Percentiles rank a stretch among this genome's conserved stretches.
Evolutionary conservation across 176 grass and related monocot genomes (phyloP).

Genomic region (Musa schizocarpa): DNA sequence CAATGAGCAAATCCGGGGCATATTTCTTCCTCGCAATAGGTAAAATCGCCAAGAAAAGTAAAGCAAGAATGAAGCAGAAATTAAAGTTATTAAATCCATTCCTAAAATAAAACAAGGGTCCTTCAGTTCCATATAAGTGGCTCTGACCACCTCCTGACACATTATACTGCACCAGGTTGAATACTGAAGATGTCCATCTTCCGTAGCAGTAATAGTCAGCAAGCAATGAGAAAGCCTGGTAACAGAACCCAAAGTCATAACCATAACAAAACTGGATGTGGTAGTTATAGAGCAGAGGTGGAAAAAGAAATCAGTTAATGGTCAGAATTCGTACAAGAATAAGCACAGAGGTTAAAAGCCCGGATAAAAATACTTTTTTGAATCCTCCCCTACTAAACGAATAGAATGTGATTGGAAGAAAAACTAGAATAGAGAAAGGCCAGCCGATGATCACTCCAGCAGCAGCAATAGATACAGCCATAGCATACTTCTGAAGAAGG

Average conservation of each 20-base stretch:
- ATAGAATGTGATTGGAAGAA: slow-evolving; percentile 71
- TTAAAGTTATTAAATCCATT: slow-evolving; percentile 99
- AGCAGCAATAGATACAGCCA: slow-evolving; percentile 65
- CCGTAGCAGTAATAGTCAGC: slow-evolving; percentile 72
- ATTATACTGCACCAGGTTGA: slow-evolving; percentile 95
- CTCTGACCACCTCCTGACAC: slow-evolving; percentile 85
- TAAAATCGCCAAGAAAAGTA: slow-evolving; percentile 55
- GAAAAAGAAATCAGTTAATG: neutral
- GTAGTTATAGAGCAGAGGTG: neutral
- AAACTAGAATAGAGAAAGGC: slow-evolving; percentile 92
- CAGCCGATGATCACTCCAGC: slow-evolving; percentile 91
- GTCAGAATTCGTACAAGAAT: slow-evolving; percentile 62
- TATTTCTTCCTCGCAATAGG: slow-evolving; percentile 71
- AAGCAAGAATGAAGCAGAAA: slow-evolving; percentile 72
- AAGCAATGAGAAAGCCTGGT: slow-evolving; percentile 59
- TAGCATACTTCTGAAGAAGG: slow-evolving; percentile 74
- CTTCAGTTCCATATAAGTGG: slow-evolving; percentile 90
- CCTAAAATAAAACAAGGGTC: slow-evolving; percentile 60
- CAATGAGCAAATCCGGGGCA: slow-evolving; percentile 63
- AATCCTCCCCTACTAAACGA: slow-evolving; percentile 70
- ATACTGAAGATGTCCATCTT: slow-evolving; percentile 72
- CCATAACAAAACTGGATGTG: slow-evolving; percentile 1
- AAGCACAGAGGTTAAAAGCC: slow-evolving; percentile 51
- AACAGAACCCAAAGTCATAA: neutral
- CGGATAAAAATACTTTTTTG: slow-evolving; percentile 73